Evolutionary conservation across 768 basidiomycete species (phyloP), one percentile per base, ranked within the genome.

Genomic region (Hygrophoropsis aurantiaca): DNA sequence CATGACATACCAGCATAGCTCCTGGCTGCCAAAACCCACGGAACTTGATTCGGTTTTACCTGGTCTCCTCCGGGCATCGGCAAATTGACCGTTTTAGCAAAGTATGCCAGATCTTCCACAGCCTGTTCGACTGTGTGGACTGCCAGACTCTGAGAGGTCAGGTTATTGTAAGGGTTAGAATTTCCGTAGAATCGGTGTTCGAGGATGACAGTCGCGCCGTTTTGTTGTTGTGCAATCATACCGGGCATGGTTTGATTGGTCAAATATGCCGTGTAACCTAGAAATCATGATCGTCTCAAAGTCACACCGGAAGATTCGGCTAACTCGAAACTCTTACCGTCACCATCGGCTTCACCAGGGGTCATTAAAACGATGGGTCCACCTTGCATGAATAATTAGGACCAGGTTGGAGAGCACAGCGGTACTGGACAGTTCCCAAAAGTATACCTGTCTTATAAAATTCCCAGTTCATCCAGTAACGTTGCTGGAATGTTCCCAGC

Each of bases 101-200:
- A 89, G 62, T 83, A 84, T 13, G 73, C 84, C 30, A 87, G 63
- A 56, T 89, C 86, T 40, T 87, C 81, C 51, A 87, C 80, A 8
- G 85, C 83, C 65, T 89, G 87, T 59, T 86, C 81, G 39, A 89
- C 75, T 1, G 84, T 87, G 59, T 82, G 82, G 11, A 79, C 53
- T 37, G 67, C 64, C 36, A 89, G 66, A 56, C 81, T 86, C 54
- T 74, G 62, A 24, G 75, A 76, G 26, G 70, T 77, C 23, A 89
- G 74, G 59, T 87, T 74, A n/a, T 75, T 68, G 40, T 73, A 75
- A 4, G 87, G 87, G 58, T 87, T 90, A 47, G 85, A 88, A 13
- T 77, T 64, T 11, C 87, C 87, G 51, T 81, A 88, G 71, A 83
- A 90, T 18, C 87, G 75, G 57, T 89, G 87, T 56, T 89, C 86